A percentile compares a stretch with the other conserved stretches of the same genome.
Conservation (phyloP, 225 moss, liverwort and hornwort genomes). For the Neckera pumila region DNA sequence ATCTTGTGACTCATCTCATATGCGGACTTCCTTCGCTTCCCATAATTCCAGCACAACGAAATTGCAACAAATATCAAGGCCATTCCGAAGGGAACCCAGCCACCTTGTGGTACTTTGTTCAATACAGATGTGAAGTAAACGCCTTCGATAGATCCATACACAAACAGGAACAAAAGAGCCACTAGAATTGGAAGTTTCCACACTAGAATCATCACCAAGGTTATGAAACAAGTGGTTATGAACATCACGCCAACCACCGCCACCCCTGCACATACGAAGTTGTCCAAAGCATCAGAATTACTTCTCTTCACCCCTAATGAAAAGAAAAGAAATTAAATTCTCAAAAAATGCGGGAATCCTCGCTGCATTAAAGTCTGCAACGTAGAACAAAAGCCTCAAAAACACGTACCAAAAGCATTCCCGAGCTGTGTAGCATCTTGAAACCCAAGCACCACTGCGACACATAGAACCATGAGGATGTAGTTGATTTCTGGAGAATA, state of each 20-base stretch:
- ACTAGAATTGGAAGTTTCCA: slow-evolving; percentile 56
- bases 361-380: background rate
- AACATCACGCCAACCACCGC: slow-evolving; percentile 75
- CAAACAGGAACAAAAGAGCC: slow-evolving; percentile 23
- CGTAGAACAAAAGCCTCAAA: background rate
- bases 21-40: slow-evolving; percentile 33
- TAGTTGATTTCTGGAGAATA: slow-evolving; percentile 80
- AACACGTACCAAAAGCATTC: slow-evolving; percentile 72
- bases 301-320: background rate
- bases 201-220: slow-evolving; percentile 66
- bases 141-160: slow-evolving; percentile 51
- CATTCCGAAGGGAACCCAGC: slow-evolving; percentile 77
- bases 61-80: slow-evolving; percentile 42
- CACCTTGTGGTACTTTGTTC: slow-evolving; percentile 71
- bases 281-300: background rate
- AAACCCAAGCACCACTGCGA: slow-evolving; percentile 62
- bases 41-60: slow-evolving; percentile 67
- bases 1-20: slow-evolving; percentile 54
- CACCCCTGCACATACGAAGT: slow-evolving; percentile 40
- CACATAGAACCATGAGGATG: slow-evolving; percentile 56
- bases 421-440: slow-evolving; percentile 49
- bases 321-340: background rate
- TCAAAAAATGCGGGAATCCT: background rate
- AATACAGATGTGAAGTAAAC: slow-evolving; percentile 63
- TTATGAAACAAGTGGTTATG: slow-evolving; percentile 42